Evolutionary conservation across 495 filamentous ascomycete genomes (phyloP), one percentile per base, ranked within the genome.

Genomic region (Penicillium nucicola): DNA sequence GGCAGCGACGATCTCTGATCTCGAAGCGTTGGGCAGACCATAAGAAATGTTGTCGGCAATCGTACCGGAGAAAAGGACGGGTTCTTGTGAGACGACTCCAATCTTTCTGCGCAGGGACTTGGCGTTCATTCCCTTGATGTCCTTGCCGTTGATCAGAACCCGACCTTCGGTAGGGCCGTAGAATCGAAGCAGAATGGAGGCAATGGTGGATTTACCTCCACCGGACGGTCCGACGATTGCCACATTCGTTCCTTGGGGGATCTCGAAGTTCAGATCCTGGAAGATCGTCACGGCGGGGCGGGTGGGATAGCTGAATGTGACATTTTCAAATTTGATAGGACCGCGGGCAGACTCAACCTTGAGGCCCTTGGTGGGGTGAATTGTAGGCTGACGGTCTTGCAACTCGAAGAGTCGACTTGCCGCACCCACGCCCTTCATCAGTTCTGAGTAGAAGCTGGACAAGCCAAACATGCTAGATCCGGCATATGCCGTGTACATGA

Each of bases 351-450:
- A 92, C 18, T 66, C 75, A 8, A 97, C 88, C 47, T 83, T 84
- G 15, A 75, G 57, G 46, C 93, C 93, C 31, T 84, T 81, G 1
- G 93, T 98, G 2, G 90, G 81, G 11, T 83, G 84, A 45, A 97
- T 97, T 2, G 83, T 86, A 1, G 91, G 86, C 36, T 95, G 80
- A 50, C 93, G 87, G 69, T 98, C 93, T 68, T 97, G 92, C 5
- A 98, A 78, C 64, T 98, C 93, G 63, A 98, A 98, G 6, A 98
- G 77, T 20, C 93, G 88, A 60, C 86, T 92, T 11, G 93, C 95
- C 32, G 93, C 93, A 57, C 93, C 93, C 18, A 96, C 93, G 33
- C 95, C 95, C 64, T 97, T 97, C 93, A 97, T 97, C 15, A 98
- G 80, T 66, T 98, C 93, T 9, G 91, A 96, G 74, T 96, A 97